phyloP scores from a whole-genome alignment of 2,329 filamentous ascomycete species.

The Trichoderma afroharzianum region DNA sequence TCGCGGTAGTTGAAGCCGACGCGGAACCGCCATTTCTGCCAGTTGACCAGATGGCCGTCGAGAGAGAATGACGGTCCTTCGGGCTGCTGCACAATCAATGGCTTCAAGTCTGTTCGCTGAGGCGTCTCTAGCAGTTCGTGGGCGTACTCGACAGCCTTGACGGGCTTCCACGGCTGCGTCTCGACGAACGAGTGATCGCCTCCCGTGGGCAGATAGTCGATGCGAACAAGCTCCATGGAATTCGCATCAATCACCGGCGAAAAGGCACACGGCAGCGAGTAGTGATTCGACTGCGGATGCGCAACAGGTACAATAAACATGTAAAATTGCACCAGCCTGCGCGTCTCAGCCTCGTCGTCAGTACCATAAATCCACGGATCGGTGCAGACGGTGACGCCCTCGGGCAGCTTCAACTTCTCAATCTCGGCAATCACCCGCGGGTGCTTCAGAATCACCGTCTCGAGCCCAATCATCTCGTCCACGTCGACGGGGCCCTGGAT shows the following conservation, averaged over 20 bases:
- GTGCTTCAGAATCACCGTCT: neutral
- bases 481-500: slow-evolving; percentile 35
- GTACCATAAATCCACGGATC: slow-evolving; percentile 66
- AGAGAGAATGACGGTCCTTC: slow-evolving; percentile 65
- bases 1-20: slow-evolving; percentile 68
- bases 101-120: slow-evolving; percentile 55
- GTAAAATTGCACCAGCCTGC: slow-evolving; percentile 47
- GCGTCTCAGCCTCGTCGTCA: slow-evolving; percentile 35
- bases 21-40: slow-evolving; percentile 68
- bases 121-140: slow-evolving; percentile 49
- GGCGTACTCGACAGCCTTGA: slow-evolving; percentile 49
- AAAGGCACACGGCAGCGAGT: slow-evolving; percentile 57
- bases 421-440: slow-evolving; percentile 41
- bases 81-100: slow-evolving; percentile 67
- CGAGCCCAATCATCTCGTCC: slow-evolving; percentile 19
- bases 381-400: slow-evolving; percentile 42
- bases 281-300: slow-evolving; percentile 58
- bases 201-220: slow-evolving; percentile 54
- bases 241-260: slow-evolving; percentile 56
- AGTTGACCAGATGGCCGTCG: slow-evolving; percentile 46
- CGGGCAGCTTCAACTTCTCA: slow-evolving; percentile 44
- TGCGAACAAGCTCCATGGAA: slow-evolving; percentile 50
- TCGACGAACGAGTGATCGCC: slow-evolving; percentile 43
- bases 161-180: slow-evolving; percentile 37
- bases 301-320: slow-evolving; percentile 39